Percentiles rank a stretch among this genome's conserved stretches.
Conservation (phyloP, 305 asterid species). For the Rubia peregrina region DNA sequence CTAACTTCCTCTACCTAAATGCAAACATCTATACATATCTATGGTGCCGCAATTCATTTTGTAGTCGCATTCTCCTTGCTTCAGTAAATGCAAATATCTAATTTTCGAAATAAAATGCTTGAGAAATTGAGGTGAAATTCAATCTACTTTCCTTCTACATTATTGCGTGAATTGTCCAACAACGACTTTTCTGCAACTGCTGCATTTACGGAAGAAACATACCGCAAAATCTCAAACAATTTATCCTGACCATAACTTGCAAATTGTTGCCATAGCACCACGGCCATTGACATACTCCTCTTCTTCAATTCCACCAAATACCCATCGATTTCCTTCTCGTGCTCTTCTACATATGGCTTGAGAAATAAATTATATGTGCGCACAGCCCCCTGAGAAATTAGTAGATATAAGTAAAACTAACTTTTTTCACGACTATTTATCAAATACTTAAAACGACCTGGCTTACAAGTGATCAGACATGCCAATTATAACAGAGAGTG, state of each 20-base stretch:
- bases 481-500: too few relatives aligned
- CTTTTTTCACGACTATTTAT: too few relatives aligned
- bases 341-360: constrained; percentile 30
- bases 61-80: too few relatives aligned
- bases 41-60: too few relatives aligned
- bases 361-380: constrained; percentile 28
- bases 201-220: constrained; percentile 24
- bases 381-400: constrained; percentile 29
- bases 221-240: constrained; percentile 31
- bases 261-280: constrained; percentile 28
- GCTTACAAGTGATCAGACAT: too few relatives aligned
- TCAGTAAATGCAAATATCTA: too few relatives aligned
- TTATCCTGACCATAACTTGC: constrained; percentile 25
- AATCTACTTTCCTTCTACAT: not conserved
- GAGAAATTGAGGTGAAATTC: not conserved
- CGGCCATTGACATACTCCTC: constrained; percentile 7
- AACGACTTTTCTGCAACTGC: constrained; percentile 13
- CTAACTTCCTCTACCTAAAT: too few relatives aligned
- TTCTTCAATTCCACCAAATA: constrained; percentile 27
- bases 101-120: too few relatives aligned
- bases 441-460: too few relatives aligned
- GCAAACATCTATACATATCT: too few relatives aligned
- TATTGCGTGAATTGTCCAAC: not conserved
- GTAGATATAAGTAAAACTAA: too few relatives aligned
- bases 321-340: constrained; percentile 38